Base-by-base conservation (phyloP, 169 alveolate genomes). In the Cryptosporidium tyzzeri region DNA sequence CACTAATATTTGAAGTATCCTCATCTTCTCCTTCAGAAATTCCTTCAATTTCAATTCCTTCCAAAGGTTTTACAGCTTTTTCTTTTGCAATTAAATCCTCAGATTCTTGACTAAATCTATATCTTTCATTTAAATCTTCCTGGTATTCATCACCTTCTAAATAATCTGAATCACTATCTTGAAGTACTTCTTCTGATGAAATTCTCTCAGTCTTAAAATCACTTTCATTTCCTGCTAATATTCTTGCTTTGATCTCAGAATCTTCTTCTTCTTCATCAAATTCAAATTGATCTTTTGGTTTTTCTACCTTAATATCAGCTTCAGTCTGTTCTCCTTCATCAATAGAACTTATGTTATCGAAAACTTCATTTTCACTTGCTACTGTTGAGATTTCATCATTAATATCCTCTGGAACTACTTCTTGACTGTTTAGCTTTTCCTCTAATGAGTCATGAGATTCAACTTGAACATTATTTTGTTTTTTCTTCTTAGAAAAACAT, bases 131-230 rank as follows among this genome's bases (percentile, higher is more conserved):
- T 8, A 0, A 12, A 31, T 55, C 86, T 7, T 3, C 9, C 0
- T 39, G 39, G 1, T 53, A 33, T 0, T 35, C 55, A 8, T 73
- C 86, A 71, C 5, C 14, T 10, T 73, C 86, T 1, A 55, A 18
- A 23, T 73, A 73, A 14, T 73, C 86, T 31, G 86, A 73, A 9
- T 73, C 86, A 35, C 51, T 73, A n/a, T 73, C 86, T 7, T 23
- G 44, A 26, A 53, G 14, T 33, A n/a, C 29, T 10, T 73, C 86
- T 29, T 73, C 86, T n/a, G 86, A 73, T 7, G 86, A 59, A 6
- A 73, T 31, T 31, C 86, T 73, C 37, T 73, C 86, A 8, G 86
- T 73, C 14, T 35, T 73, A 39, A 73, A 73, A 12, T 73, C 70
- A 5, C 10, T 29, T 18, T 73, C 86, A 10, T 33, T 59, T 5